A percentile compares a stretch with the other conserved stretches of the same genome.
phyloP scores from a whole-genome alignment of 23 red algal genomes.

The Gracilaria gracilis region DNA sequence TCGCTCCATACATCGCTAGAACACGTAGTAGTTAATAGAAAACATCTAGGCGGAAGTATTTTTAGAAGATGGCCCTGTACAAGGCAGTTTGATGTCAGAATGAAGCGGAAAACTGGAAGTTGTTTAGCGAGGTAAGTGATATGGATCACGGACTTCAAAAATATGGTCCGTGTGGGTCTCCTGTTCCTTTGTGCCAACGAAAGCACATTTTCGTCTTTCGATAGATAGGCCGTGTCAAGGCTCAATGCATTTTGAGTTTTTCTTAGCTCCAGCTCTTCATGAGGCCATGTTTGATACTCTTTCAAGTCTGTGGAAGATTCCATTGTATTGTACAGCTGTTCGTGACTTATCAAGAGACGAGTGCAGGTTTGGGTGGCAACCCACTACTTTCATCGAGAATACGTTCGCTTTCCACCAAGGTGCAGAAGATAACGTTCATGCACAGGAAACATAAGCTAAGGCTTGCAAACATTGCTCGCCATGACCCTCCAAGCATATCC shows the following conservation, averaged over 20 bases:
- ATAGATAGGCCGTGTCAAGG: too few species aligned
- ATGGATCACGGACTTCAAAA: background rate
- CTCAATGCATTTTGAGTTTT: too few species aligned
- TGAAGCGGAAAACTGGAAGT: background rate
- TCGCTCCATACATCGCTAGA: background rate
- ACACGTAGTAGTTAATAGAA: background rate
- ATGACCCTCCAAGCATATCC: conserved; percentile 45
- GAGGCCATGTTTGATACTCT: background rate
- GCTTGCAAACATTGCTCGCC: conserved; percentile 56
- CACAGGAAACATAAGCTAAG: conserved; percentile 11
- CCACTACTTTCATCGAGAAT: background rate
- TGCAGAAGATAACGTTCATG: conserved; percentile 3
- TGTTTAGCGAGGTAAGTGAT: background rate
- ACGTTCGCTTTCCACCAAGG: conserved; percentile 31
- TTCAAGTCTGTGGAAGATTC: too few species aligned
- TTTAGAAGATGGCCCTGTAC: background rate
- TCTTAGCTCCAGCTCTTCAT: too few species aligned
- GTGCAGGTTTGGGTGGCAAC: background rate
- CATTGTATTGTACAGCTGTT: background rate
- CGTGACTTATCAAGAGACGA: conserved; percentile 20
- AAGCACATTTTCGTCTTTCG: background rate
- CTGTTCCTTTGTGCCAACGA: background rate
- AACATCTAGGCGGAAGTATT: background rate
- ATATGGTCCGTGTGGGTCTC: background rate
- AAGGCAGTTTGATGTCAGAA: background rate